These are phyloP conservation scores for Calonectria henricotiae DNA, from an alignment of 2,329 filamentous ascomycete species.

Conservation along the genomic window DNA sequence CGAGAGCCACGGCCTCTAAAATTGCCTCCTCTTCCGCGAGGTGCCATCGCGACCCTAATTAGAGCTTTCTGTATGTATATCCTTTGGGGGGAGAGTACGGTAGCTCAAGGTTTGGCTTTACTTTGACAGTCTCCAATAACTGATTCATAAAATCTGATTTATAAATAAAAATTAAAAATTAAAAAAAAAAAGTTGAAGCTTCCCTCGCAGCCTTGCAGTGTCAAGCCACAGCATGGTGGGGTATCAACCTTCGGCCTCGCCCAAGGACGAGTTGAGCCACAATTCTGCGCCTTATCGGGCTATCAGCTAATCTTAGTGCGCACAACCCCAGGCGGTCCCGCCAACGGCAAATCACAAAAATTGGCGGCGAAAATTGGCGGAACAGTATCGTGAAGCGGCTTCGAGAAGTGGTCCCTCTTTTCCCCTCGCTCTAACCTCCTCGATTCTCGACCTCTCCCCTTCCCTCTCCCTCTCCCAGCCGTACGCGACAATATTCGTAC, in stretches of 20 bases:
- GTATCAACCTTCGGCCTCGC: constrained; percentile 33
- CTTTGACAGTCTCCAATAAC: not conserved
- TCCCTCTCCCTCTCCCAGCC: constrained; percentile 30
- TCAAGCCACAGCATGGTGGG: constrained; percentile 58
- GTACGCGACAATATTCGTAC: constrained; percentile 44
- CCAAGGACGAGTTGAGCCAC: constrained; percentile 50
- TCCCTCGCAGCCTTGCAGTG: constrained; percentile 57
- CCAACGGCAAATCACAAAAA: constrained; percentile 63
- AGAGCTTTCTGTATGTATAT: not conserved
- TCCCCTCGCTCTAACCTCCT: constrained; percentile 45
- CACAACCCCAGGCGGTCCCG: constrained; percentile 67
- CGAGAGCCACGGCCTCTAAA: constrained; percentile 56
- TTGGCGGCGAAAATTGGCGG: constrained; percentile 60
- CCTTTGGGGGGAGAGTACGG: not conserved
- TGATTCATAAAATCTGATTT: no score
- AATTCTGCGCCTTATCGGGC: constrained; percentile 56
- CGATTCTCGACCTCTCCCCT: constrained; percentile 30
- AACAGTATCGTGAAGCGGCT: constrained; percentile 54
- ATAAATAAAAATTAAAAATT: no score
- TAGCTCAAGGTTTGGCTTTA: constrained; percentile 4
- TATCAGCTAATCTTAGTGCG: constrained; percentile 68
- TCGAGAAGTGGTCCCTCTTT: constrained; percentile 49
- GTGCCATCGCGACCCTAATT: constrained; percentile 55
- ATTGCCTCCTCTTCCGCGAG: constrained; percentile 57
- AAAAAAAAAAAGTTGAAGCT: constrained; percentile 54